A percentile compares a stretch with the other conserved stretches of the same genome.
Evolutionary conservation across 148 eudicot genomes (phyloP).

Genomic region (Heliamphora exappendiculata): DNA sequence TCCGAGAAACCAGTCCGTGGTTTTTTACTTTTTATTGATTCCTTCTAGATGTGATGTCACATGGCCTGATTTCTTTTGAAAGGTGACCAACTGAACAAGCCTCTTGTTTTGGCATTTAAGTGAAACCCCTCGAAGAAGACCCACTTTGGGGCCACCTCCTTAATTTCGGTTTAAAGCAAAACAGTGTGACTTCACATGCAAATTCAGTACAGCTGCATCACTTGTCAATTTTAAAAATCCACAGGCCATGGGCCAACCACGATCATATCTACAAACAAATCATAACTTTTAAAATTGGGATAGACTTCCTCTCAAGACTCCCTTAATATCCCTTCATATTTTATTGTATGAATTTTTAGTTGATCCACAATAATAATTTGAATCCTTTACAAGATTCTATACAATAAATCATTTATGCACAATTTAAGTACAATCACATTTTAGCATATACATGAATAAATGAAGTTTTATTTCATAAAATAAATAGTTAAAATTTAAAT

Average conservation of each 20-base stretch:
- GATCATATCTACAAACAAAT: constrained; percentile 1
- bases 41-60: background rate
- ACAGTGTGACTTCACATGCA: constrained; percentile 25
- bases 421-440: too few relatives aligned
- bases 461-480: too few relatives aligned
- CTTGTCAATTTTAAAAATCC: background rate
- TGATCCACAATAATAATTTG: background rate
- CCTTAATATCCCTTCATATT: background rate
- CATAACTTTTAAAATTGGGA: background rate
- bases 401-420: too few relatives aligned
- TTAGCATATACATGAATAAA: too few relatives aligned
- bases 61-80: background rate
- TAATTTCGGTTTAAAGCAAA: constrained; percentile 25
- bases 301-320: background rate
- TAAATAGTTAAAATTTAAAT: too few relatives aligned
- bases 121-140: constrained; percentile 7
- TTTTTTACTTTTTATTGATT: background rate
- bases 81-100: constrained; percentile 3
- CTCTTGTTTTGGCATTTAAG: background rate
- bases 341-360: too few relatives aligned
- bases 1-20: too few relatives aligned
- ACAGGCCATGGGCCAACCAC: background rate
- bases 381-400: too few relatives aligned
- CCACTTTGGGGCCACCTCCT: constrained; percentile 35
- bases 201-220: constrained; percentile 12